Conservation (phyloP, 179 eudicot species). For the Gypsophila paniculata region DNA sequence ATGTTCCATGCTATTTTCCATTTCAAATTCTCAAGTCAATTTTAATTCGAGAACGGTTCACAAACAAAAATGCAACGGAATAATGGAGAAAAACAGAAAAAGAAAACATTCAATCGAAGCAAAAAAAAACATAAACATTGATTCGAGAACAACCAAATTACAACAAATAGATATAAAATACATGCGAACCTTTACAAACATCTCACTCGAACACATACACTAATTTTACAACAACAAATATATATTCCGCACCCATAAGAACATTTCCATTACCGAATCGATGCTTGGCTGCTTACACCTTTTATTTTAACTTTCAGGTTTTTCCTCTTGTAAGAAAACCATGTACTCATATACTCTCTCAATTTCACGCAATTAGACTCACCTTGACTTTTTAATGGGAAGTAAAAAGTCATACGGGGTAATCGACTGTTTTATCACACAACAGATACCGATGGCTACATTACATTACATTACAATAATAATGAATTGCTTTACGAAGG, state of each 20-base stretch:
- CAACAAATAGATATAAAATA: neutral
- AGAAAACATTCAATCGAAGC: too few species aligned
- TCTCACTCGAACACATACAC: neutral
- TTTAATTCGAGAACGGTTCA: too few species aligned
- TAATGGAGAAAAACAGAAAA: too few species aligned
- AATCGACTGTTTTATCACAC: neutral
- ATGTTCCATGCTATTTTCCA: too few species aligned
- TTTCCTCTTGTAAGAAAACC: neutral
- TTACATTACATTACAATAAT: slow-evolving; percentile 18
- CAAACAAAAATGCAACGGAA: too few species aligned
- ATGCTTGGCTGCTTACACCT: neutral
- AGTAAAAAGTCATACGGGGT: too few species aligned
- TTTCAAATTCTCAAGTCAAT: too few species aligned
- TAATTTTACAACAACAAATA: slow-evolving; percentile 8
- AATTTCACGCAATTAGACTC: neutral
- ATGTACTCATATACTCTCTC: neutral
- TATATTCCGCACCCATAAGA: neutral
- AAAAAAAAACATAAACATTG: too few species aligned
- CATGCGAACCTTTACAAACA: neutral
- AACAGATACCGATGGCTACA: slow-evolving; percentile 12
- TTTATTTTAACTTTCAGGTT: neutral
- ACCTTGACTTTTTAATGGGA: neutral
- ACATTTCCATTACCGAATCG: neutral
- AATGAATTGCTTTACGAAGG: slow-evolving; percentile 16
- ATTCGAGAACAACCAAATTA: neutral